Percentiles rank a stretch among this genome's conserved stretches.
phyloP scores from a whole-genome alignment of 2,329 filamentous ascomycete genomes.

The Alternaria novae-zelandiae region DNA sequence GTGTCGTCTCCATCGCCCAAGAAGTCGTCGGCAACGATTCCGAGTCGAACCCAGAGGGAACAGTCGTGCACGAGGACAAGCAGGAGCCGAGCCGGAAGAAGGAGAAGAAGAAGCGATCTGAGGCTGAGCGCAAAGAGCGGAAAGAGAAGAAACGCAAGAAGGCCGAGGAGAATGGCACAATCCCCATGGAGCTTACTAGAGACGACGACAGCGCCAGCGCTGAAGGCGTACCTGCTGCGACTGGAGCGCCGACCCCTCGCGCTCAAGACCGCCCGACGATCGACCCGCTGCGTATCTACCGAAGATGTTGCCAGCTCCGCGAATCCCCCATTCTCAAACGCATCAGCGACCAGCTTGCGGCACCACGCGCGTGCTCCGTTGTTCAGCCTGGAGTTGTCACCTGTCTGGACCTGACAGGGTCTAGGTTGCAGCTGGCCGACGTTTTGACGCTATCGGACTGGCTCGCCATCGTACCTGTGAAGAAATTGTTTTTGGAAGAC shows the following conservation, averaged over 20 bases:
- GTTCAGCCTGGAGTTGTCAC: slow-evolving; percentile 76
- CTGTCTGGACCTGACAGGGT: slow-evolving; percentile 83
- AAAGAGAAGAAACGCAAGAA: slow-evolving; percentile 87
- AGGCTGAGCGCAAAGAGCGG: slow-evolving; percentile 88
- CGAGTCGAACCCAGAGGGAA: slow-evolving; percentile 50
- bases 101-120: slow-evolving; percentile 94
- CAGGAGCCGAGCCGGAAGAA: slow-evolving; percentile 71
- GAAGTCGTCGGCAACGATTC: slow-evolving; percentile 53
- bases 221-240: slow-evolving; percentile 23
- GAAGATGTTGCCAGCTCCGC: slow-evolving; percentile 89
- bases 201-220: slow-evolving; percentile 60
- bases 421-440: slow-evolving; percentile 82
- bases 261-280: slow-evolving; percentile 78
- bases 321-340: slow-evolving; percentile 92
- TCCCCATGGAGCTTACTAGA: slow-evolving; percentile 81
- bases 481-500: slow-evolving; percentile 84
- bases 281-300: slow-evolving; percentile 90
- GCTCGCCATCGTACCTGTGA: slow-evolving; percentile 88
- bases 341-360: slow-evolving; percentile 85
- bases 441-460: slow-evolving; percentile 90
- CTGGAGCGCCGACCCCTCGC: slow-evolving; percentile 48
- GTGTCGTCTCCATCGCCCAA: slow-evolving; percentile 39
- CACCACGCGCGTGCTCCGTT: slow-evolving; percentile 68
- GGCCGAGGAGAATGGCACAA: slow-evolving; percentile 84
- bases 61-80: slow-evolving; percentile 42